A percentile compares a stretch with the other conserved stretches of the same genome.
phyloP scores from a whole-genome alignment of 2,329 filamentous ascomycete genomes.

The Aspergillus clavatus region DNA sequence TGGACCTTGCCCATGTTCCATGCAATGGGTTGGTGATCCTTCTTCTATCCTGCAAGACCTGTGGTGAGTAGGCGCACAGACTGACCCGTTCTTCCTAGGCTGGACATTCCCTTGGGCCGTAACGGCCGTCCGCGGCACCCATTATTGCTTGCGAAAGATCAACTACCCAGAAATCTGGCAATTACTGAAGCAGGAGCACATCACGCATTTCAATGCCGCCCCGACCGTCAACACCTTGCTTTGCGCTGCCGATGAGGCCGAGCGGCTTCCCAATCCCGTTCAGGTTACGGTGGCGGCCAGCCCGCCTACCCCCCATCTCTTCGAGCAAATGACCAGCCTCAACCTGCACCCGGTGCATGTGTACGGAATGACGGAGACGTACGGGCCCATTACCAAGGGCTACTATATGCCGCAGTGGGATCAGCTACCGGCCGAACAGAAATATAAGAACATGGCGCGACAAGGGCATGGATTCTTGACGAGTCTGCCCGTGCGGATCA shows the following conservation, averaged over 20 bases:
- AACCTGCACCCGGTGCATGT: conserved; percentile 91
- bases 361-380: conserved; percentile 84
- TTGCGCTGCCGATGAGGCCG: conserved; percentile 73
- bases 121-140: conserved; percentile 88
- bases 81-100: conserved; percentile 31
- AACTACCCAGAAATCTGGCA: conserved; percentile 93
- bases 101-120: conserved; percentile 93
- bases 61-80: no score
- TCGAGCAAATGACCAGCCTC: conserved; percentile 82
- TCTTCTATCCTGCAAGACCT: no score
- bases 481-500: conserved; percentile 71
- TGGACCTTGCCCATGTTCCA: conserved; percentile 92
- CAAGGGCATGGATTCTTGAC: conserved; percentile 91
- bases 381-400: conserved; percentile 91
- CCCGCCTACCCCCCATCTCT: conserved; percentile 82
- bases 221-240: conserved; percentile 95
- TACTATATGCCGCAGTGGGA: conserved; percentile 86
- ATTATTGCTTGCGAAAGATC: conserved; percentile 90
- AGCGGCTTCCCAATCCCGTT: conserved; percentile 63
- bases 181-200: conserved; percentile 74
- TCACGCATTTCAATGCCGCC: conserved; percentile 94
- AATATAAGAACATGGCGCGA: conserved; percentile 83
- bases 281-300: conserved; percentile 88
- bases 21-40: conserved; percentile 46
- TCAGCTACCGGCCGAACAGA: conserved; percentile 65